Base-by-base conservation (phyloP, 176 grass and related monocot species). In the Bolboschoenus planiculmis region DNA sequence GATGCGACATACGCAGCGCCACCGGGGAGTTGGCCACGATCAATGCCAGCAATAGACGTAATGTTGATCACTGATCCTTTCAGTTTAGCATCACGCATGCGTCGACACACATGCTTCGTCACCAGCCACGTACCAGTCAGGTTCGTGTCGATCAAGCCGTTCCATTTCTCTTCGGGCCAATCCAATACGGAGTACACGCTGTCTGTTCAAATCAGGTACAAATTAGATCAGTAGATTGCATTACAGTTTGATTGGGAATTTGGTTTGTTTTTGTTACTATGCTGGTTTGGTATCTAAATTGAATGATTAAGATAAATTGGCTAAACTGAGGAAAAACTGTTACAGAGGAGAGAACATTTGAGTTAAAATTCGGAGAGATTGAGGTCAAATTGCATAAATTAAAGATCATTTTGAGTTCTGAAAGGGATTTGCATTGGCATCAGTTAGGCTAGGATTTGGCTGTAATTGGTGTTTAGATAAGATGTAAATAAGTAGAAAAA, bases 121-220 rank as follows among this genome's bases (percentile, higher is more conserved):
- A 90, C 76, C 39, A 87, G 63, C 84, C 80, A 90, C 4, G 81
- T 76, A 18, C 88, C 88, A 11, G 80, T 90, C 11, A 87, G 31
- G 80, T 90, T 90, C 4, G 88, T 90, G 15, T 21, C 75, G 48
- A 90, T 66, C 48, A 57, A 27, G 43, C 31, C 18, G 30, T 84
- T 73, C 85, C 88, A 90, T 65, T 90, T 85, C 33, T 79, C 81
- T 71, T 87, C 84, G 1, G 88, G 36, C 88, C 88, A 90, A 54
- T 87, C 81, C 53, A 84, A 21, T 62, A 85, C 24, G 23, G 72
- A 83, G 46, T 86, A 66, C 34, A 89, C 80, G 29, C 23, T 66
- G 18, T 68, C 88, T 90, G 80, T 2, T 82, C 26, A 82, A 64
- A 4, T 65, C 13, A 82, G 21, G 30, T 31, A 23, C 59, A 62